phyloP scores from a whole-genome alignment of 2,329 filamentous ascomycete genomes.

The Fusarium nisikadoi region DNA sequence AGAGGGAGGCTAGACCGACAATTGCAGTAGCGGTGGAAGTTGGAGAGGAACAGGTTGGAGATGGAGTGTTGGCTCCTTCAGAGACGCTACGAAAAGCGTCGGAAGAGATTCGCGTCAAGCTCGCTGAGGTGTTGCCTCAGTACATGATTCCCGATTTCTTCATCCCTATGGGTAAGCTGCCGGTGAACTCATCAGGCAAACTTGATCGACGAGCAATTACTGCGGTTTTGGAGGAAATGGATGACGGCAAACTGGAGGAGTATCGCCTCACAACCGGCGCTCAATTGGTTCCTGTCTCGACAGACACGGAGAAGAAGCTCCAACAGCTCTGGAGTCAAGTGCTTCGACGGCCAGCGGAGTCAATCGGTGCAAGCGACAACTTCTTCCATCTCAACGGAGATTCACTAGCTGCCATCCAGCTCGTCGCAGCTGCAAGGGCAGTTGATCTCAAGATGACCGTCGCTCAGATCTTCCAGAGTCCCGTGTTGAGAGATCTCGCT shows the following conservation, averaged over 20 bases:
- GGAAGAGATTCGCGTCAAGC: neutral
- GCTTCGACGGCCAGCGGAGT: neutral
- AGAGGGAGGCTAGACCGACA: neutral
- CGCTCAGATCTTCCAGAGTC: neutral
- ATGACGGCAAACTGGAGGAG: neutral
- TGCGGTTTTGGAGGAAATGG: neutral
- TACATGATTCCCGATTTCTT: conserved; percentile 3
- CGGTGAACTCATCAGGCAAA: neutral
- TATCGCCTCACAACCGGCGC: neutral
- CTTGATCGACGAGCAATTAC: neutral
- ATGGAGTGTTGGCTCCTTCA: neutral
- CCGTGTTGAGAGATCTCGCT: neutral
- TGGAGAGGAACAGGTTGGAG: neutral
- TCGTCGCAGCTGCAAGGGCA: neutral
- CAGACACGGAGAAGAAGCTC: neutral
- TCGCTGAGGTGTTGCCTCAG: neutral
- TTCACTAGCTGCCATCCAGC: neutral
- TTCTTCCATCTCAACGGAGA: neutral
- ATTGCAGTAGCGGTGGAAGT: neutral
- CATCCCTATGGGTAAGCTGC: neutral
- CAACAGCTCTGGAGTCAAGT: neutral
- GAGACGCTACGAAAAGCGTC: neutral
- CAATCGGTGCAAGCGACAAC: neutral
- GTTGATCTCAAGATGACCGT: neutral
- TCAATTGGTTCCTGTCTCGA: neutral